phyloP scores from a whole-genome alignment of 306 rosid genomes.

The Gastrolobium bilobum region DNA sequence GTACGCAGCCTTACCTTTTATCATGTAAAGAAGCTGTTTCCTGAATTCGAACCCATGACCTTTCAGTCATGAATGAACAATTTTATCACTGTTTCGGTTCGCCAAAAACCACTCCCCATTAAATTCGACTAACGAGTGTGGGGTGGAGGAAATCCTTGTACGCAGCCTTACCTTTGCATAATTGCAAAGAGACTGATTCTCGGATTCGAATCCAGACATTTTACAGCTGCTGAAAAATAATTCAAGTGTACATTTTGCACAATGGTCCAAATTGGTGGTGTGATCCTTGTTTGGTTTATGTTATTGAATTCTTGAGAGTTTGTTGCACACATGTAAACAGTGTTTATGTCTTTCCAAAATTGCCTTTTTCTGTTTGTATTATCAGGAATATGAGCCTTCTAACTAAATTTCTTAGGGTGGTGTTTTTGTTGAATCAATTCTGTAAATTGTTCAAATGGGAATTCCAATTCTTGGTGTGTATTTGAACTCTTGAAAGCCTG shows the following conservation, averaged over 20 bases:
- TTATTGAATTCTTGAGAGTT: neutral
- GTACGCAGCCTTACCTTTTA: too few species aligned
- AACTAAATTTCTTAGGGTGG: neutral
- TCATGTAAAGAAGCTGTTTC: too few species aligned
- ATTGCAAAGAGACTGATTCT: too few species aligned
- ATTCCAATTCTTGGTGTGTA: neutral
- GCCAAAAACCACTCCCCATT: too few species aligned
- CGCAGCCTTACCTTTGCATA: too few species aligned
- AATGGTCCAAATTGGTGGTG: neutral
- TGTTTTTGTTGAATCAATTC: neutral
- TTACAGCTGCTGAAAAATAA: neutral
- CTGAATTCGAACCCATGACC: too few species aligned
- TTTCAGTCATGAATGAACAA: too few species aligned
- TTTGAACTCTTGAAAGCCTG: constrained; percentile 16
- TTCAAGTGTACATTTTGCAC: neutral
- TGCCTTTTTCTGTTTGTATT: neutral
- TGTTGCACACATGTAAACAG: neutral
- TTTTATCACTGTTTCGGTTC: too few species aligned
- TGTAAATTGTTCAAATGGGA: constrained; percentile 27
- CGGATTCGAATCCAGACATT: too few species aligned
- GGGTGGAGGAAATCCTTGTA: too few species aligned
- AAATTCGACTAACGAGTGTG: too few species aligned
- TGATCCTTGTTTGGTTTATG: neutral
- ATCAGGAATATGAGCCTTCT: neutral
- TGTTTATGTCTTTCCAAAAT: neutral